Base-by-base conservation (phyloP, 1,284 basidiomycete species). In the Leccinum subrobustum region DNA sequence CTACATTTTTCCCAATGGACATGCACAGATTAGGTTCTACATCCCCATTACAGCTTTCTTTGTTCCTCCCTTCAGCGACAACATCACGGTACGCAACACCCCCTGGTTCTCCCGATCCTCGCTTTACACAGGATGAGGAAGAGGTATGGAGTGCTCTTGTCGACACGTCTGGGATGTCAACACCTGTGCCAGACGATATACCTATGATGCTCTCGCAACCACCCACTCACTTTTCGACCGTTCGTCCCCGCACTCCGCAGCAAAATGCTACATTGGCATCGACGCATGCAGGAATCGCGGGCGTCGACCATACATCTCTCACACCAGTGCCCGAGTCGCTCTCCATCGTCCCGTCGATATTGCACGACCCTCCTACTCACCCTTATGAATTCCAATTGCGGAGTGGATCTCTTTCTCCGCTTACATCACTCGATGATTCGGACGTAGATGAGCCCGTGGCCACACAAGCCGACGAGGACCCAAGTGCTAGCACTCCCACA, bases 141-240 rank as follows among this genome's bases (percentile, higher is more conserved):
- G 70, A 70, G n/a, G 64, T 70, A 2, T 60, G 59, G 63, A 51
- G 16, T 44, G 39, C 62, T 14, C 70, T 71, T 18, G 27, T 47
- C 3, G 53, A 25, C 7, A 20, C 20, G 6, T 72, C 69, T 8
- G 57, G 56, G 12, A 37, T 53, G 20, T 68, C 62, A 20, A 67
- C 67, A 6, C 63, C 67, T 0, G 3, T 29, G 3, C 39, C 42
- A 8, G 54, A 31, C n/a, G 23, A 54, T 18, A 3, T 33, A 0
- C 16, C 60, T 20, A 25, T 42, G 37, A 20, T 58, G n/a, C 27
- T 52, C 8, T 62, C 60, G 23, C 48, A 42, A 31, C 16, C 29
- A 16, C 25, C 53, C 12, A 58, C 62, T 6, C 58, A 51, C 8
- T 42, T 56, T 4, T 31, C 59, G 3, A 54, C 66, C n/a, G 52